Base-by-base conservation (phyloP, 2,329 filamentous ascomycete species). In the Arachnopeziza araneosa region DNA sequence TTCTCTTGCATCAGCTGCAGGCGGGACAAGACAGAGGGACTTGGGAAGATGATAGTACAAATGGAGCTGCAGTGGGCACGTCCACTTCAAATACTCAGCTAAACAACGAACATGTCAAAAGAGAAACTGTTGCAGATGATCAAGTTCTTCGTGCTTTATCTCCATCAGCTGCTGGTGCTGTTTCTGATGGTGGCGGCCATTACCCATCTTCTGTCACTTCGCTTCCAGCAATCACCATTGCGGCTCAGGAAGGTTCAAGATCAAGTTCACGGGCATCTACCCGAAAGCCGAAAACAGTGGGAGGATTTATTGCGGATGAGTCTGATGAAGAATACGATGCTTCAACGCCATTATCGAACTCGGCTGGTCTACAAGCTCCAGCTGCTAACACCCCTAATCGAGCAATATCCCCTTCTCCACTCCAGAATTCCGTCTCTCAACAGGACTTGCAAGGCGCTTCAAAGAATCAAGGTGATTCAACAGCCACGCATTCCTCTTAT, bases 101-200 rank as follows among this genome's bases (percentile, higher is more conserved):
- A 72, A 73, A 66, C 69, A 70, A 68, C 66, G 60, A 70, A 66
- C 67, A 69, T 62, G 65, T 68, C 64, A 69, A 71, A 70, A 68
- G 70, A 72, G 68, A 72, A 70, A 67, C 66, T 63, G 63, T 69
- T 72, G 65, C 68, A 72, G 71, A 72, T 72, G 70, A 72, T 64
- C 69, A 71, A 71, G 67, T 70, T 68, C 68, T 71, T 67, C 65
- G 71, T 73, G 69, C 68, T 70, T 67, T 72, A 64, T 71, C 71
- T 68, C 68, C 69, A 66, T 69, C 70, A 62, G 61, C 63, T 68
- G 66, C 64, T 68, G 65, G 58, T 68, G 66, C 63, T 61, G 64
- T 66, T 65, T 67, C 69, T 55, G 68, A 69, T 68, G 68, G 57
- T 66, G 71, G 64, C 62, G 68, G 69, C 59, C 70, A 71, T 71